Evolutionary conservation across 2,329 filamentous ascomycete genomes (phyloP).

Genomic region (Coleophoma crateriformis): DNA sequence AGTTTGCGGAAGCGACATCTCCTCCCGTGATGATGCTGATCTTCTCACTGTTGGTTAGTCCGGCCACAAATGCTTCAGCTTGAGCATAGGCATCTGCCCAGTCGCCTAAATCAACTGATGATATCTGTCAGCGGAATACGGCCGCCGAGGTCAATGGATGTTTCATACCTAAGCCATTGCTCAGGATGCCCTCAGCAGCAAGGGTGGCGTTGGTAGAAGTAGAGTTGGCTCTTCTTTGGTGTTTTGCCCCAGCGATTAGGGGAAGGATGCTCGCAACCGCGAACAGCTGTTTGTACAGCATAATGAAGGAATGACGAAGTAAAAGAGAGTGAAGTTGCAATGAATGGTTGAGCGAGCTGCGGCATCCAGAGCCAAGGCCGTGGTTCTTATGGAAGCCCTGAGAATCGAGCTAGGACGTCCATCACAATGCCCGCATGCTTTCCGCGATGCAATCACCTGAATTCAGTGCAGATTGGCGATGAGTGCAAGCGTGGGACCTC

Average conservation of each 20-base stretch:
- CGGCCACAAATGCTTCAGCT: conserved; percentile 30
- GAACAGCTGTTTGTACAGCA: neutral
- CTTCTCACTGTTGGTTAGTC: conserved; percentile 36
- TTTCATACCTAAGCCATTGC: neutral
- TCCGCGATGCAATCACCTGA: too few relatives aligned
- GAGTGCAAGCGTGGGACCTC: too few relatives aligned
- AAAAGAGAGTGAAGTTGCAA: neutral
- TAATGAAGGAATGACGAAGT: neutral
- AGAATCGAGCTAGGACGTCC: too few relatives aligned
- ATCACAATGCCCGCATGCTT: too few relatives aligned
- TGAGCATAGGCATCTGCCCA: conserved; percentile 31
- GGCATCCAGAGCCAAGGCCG: neutral
- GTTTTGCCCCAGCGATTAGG: neutral
- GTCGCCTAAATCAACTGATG: conserved; percentile 18
- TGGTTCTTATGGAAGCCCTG: neutral
- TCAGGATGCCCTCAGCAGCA: neutral
- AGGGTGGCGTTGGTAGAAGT: neutral
- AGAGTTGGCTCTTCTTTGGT: neutral
- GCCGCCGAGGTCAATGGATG: neutral
- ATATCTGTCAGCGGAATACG: neutral
- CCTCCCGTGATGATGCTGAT: conserved; percentile 30
- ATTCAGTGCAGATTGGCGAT: too few relatives aligned
- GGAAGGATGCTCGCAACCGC: neutral
- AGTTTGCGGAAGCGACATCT: conserved; percentile 9
- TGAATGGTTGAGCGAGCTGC: neutral